Conservation (phyloP, 2,329 filamentous ascomycete genomes). For the Stagonosporopsis cucurbitacearum region DNA sequence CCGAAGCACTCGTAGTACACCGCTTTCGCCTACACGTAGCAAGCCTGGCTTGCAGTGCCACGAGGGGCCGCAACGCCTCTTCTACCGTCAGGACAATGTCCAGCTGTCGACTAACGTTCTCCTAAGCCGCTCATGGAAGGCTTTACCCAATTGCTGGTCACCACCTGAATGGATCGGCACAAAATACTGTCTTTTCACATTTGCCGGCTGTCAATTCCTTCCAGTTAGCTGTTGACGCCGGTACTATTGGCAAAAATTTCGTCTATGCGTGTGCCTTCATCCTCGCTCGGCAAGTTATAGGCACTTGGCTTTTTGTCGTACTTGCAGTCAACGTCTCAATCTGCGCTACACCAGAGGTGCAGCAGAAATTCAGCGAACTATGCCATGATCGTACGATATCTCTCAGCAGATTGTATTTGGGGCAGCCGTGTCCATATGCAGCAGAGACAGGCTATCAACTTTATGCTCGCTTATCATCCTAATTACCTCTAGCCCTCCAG, state of each 20-base stretch:
- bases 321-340: not conserved
- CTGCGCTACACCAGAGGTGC: not conserved
- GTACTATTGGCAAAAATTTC: not conserved
- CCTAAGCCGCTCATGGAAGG: conserved; percentile 3
- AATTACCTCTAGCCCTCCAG: conserved; percentile 4
- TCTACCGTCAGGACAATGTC: not conserved
- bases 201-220: not conserved
- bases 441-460: not conserved
- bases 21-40: not conserved
- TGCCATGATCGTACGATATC: conserved; percentile 15
- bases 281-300: not conserved
- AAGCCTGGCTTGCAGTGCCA: conserved; percentile 11
- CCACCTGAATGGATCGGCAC: not conserved
- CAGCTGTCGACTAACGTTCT: conserved; percentile 1
- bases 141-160: not conserved
- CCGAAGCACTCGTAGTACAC: conserved; percentile 7
- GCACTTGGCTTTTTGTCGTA: not conserved
- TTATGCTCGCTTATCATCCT: not conserved
- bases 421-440: not conserved
- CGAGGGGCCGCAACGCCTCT: conserved; percentile 3
- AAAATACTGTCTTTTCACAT: not conserved
- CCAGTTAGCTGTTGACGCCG: not conserved
- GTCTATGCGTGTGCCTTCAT: too few relatives aligned
- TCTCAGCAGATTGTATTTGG: not conserved
- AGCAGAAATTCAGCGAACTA: not conserved